These are phyloP conservation scores for Solanum chaucha DNA, from an alignment of 257 asterid species.

Conservation along the genomic window DNA sequence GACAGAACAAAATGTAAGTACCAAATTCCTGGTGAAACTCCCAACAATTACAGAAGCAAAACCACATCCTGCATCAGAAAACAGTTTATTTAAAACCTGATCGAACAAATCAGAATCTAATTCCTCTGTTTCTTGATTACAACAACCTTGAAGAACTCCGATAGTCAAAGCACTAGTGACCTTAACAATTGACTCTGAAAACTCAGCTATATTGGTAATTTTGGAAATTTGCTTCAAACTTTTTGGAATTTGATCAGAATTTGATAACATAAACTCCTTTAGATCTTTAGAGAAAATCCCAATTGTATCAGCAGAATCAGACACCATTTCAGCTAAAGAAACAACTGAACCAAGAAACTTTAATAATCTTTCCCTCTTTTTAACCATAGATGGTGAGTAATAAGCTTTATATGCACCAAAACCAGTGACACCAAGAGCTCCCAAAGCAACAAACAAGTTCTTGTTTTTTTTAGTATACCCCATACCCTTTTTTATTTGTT, in stretches of 20 bases:
- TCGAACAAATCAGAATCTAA: constrained; percentile 11
- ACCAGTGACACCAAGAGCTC: constrained; percentile 38
- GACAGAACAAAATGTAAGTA: constrained; percentile 23
- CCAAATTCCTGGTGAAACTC: constrained; percentile 42
- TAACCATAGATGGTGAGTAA: constrained; percentile 34
- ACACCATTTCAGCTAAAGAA: constrained; percentile 41
- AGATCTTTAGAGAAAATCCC: constrained; percentile 49
- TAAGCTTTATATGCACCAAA: constrained; percentile 44
- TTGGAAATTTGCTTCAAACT: constrained; percentile 61
- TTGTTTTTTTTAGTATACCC: constrained; percentile 21
- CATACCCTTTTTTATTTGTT: constrained; percentile 17
- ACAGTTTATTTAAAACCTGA: constrained; percentile 32
- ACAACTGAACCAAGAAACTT: constrained; percentile 30
- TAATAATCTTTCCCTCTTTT: constrained; percentile 32
- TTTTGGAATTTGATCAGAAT: constrained; percentile 51
- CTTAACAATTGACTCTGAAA: constrained; percentile 29
- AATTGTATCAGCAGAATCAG: constrained; percentile 52
- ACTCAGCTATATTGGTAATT: constrained; percentile 32
- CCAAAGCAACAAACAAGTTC: constrained; percentile 31
- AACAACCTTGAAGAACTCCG: constrained; percentile 42
- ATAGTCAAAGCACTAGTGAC: constrained; percentile 37
- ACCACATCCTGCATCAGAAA: constrained; percentile 53
- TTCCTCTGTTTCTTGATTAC: not conserved
- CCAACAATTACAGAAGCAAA: constrained; percentile 62
- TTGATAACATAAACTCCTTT: constrained; percentile 43